Percentiles rank a stretch among this genome's conserved stretches.
Evolutionary conservation across 495 filamentous ascomycete species (phyloP).

Genomic region (Parmelia sp.): DNA sequence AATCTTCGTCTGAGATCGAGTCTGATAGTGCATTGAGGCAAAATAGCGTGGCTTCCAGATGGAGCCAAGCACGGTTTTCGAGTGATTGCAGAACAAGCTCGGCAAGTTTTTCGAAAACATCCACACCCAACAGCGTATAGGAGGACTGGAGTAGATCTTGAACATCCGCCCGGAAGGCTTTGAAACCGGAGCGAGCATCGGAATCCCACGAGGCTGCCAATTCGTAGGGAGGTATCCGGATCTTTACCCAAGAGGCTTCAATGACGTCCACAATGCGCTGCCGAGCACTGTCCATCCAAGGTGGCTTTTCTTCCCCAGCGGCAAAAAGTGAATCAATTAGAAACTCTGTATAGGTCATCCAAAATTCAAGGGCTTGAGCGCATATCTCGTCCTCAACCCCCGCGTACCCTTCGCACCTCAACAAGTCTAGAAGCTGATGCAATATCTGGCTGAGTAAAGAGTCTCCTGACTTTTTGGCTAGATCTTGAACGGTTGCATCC

Average conservation of each 20-base stretch:
- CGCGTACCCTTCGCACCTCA: slow-evolving; percentile 65
- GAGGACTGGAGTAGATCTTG: slow-evolving; percentile 72
- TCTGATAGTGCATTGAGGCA: slow-evolving; percentile 73
- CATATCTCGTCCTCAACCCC: slow-evolving; percentile 73
- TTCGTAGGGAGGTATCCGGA: slow-evolving; percentile 50
- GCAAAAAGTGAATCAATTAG: slow-evolving; percentile 36
- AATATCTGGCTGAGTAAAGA: slow-evolving; percentile 10
- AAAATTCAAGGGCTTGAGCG: slow-evolving; percentile 73
- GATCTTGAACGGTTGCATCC: slow-evolving; percentile 49
- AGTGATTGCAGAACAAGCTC: slow-evolving; percentile 56
- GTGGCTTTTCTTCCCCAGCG: slow-evolving; percentile 32
- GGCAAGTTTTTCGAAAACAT: slow-evolving; percentile 64
- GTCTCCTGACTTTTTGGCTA: slow-evolving; percentile 34
- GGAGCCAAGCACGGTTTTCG: slow-evolving; percentile 56
- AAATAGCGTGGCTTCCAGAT: slow-evolving; percentile 74
- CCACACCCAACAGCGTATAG: slow-evolving; percentile 62
- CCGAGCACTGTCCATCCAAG: slow-evolving; percentile 34
- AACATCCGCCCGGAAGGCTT: slow-evolving; percentile 72
- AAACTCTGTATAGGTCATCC: slow-evolving; percentile 64
- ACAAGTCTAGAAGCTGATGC: slow-evolving; percentile 52
- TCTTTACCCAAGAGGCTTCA: slow-evolving; percentile 55
- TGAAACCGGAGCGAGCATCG: slow-evolving; percentile 64
- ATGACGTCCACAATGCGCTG: slow-evolving; percentile 48
- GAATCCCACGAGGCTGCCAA: slow-evolving; percentile 56
- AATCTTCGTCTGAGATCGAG: slow-evolving; percentile 58